phyloP scores from a whole-genome alignment of 2,329 filamentous ascomycete species.

The Pseudophaeomoniella oleicola region DNA sequence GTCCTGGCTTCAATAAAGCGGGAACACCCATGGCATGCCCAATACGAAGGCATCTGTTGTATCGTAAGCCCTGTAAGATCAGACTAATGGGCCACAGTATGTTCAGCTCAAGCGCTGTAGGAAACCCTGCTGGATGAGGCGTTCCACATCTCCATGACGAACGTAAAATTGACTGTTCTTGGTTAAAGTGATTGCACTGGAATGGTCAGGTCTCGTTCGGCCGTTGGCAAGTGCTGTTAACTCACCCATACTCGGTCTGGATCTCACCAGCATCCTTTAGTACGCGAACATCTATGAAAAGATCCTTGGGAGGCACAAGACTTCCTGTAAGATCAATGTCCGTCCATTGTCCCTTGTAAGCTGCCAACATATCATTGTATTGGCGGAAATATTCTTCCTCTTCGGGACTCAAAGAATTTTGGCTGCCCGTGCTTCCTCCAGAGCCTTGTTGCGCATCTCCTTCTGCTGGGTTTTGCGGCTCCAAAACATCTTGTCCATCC shows the following conservation, averaged over 20 bases:
- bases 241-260: conserved; percentile 95
- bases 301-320: conserved; percentile 80
- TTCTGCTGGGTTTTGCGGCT: conserved; percentile 24
- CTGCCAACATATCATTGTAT: conserved; percentile 83
- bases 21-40: too few species aligned
- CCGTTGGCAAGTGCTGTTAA: conserved; percentile 8
- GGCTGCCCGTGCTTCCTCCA: conserved; percentile 32
- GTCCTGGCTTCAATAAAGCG: too few species aligned
- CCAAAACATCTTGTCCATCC: conserved; percentile 72
- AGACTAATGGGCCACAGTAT: too few species aligned
- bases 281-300: conserved; percentile 94
- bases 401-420: conserved; percentile 78
- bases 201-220: conserved; percentile 3
- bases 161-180: conserved; percentile 99
- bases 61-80: too few species aligned
- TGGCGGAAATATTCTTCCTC: conserved; percentile 92
- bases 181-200: conserved; percentile 80
- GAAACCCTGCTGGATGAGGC: conserved; percentile 87
- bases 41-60: too few species aligned
- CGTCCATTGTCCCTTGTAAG: conserved; percentile 96
- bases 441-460: conserved; percentile 9
- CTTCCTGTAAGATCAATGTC: conserved; percentile 92
- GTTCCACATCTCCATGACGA: conserved; percentile 85
- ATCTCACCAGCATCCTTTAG: conserved; percentile 96
- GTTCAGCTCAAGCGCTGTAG: conserved; percentile 71